Evolutionary conservation across 2,329 filamentous ascomycete species (phyloP), one percentile per base, ranked within the genome.

Genomic region (Stylonectria norvegica): DNA sequence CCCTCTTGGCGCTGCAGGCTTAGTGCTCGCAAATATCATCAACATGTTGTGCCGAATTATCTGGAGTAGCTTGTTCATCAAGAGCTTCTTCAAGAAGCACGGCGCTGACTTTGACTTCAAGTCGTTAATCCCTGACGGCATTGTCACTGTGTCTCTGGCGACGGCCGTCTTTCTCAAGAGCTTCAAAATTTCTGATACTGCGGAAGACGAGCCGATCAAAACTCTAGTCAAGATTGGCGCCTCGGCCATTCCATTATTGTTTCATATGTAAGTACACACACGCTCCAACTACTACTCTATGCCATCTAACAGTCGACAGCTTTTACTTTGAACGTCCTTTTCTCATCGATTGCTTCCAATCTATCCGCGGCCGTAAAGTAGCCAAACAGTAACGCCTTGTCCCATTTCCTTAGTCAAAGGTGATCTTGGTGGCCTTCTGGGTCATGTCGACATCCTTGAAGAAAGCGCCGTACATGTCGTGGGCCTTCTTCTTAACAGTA

Each of bases 401-500:
- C 36, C 38, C 43, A 42, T 40, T 14, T 19, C 25, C 43, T 46
- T 64, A 78, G 59, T 95, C 89, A 70, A 96, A 96, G 33, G 81
- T 90, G 62, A 96, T 95, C 75, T 95, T 96, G 42, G 85, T 93
- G 19, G 87, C 83, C 65, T 86, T 84, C 68, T 91, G 85, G 63
- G 78, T 87, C 64, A 83, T 83, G 56, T 88, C 86, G 7, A 87
- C 82, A 56, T 96, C 89, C 68, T 93, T 95, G 75, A 86, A 95
- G 64, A 97, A 97, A 20, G 89, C 89, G 42, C 93, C 93, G 61
- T 97, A 98, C 34, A 87, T 86, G 59, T 89, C 86, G 69, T 98
- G 93, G 34, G 83, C 79, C 89, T 97, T 97, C 81, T 95, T 96
- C 81, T 97, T 98, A 37, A 98, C 93, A 1, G 91, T 97, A 16